phyloP scores from a whole-genome alignment of 768 basidiomycete genomes.

The Tulasnella sp. region DNA sequence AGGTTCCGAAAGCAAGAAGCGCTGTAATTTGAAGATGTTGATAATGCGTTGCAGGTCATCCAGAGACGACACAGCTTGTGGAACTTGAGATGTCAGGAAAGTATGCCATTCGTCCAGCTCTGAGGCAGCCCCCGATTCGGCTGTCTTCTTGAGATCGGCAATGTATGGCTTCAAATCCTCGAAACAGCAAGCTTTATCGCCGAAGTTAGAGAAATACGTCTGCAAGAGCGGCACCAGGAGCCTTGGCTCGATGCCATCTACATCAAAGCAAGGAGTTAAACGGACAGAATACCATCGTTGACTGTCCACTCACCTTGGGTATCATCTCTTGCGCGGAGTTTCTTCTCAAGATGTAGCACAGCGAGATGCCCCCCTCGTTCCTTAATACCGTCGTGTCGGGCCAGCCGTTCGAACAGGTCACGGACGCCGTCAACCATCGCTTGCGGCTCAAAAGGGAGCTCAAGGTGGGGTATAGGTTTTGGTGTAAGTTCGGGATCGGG shows the following conservation, averaged over 20 bases:
- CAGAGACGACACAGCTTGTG: not conserved
- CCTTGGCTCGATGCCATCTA: not conserved
- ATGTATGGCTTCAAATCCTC: conserved; percentile 72
- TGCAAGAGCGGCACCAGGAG: not conserved
- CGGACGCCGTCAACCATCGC: conserved; percentile 33
- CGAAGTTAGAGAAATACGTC: conserved; percentile 56
- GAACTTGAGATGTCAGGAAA: too few species aligned
- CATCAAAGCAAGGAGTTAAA: not conserved
- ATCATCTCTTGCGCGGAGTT: conserved; percentile 27
- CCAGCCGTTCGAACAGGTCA: conserved; percentile 43
- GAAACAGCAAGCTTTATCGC: conserved; percentile 74
- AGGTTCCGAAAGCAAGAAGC: conserved; percentile 44
- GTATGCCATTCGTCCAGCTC: too few species aligned
- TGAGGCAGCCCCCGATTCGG: too few species aligned
- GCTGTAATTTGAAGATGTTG: conserved; percentile 63
- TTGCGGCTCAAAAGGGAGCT: conserved; percentile 16
- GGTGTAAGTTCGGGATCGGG: conserved; percentile 15
- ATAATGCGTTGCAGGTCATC: conserved; percentile 53
- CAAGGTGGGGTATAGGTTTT: not conserved
- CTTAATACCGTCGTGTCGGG: conserved; percentile 44
- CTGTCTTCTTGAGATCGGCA: conserved; percentile 34
- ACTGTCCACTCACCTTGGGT: conserved; percentile 5
- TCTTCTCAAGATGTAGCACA: conserved; percentile 61
- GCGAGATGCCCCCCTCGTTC: conserved; percentile 68
- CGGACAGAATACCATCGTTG: not conserved